Conservation (phyloP, 2,329 filamentous ascomycete species). For the Beauveria asiatica region DNA sequence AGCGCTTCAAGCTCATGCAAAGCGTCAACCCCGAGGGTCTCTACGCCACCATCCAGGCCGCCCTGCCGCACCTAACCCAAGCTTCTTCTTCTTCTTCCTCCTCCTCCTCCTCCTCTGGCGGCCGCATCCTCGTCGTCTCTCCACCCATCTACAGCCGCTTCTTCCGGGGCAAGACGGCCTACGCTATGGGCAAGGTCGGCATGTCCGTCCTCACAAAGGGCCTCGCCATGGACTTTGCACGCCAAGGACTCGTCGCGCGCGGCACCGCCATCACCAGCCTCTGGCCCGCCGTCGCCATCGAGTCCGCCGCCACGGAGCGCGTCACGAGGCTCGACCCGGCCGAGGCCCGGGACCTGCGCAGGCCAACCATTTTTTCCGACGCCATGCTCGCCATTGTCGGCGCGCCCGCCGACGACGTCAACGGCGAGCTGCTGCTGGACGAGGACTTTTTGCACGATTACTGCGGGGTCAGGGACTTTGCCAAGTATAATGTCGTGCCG, state of each 20-base stretch:
- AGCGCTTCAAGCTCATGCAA: conserved; percentile 74
- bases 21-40: conserved; percentile 66
- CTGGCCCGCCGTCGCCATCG: conserved; percentile 71
- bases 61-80: conserved; percentile 52
- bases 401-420: conserved; percentile 52
- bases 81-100: conserved; percentile 18
- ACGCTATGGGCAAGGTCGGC: conserved; percentile 68
- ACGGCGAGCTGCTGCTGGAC: conserved; percentile 64
- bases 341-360: conserved; percentile 52
- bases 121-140: conserved; percentile 67
- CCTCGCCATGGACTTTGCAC: conserved; percentile 69
- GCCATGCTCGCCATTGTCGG: conserved; percentile 65
- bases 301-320: conserved; percentile 63
- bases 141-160: conserved; percentile 82
- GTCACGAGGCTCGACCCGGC: conserved; percentile 36
- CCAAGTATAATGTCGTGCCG: conserved; percentile 59
- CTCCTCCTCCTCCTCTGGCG: conserved; percentile 34
- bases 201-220: conserved; percentile 80
- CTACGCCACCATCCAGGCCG: conserved; percentile 62
- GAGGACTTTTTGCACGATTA: conserved; percentile 69
- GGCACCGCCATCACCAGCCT: conserved; percentile 70
- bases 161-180: conserved; percentile 77
- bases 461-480: conserved; percentile 60
- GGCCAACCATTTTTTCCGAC: conserved; percentile 68
- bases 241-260: conserved; percentile 47